Conservation (phyloP, 768 basidiomycete species). For the Auricularia cornea region DNA sequence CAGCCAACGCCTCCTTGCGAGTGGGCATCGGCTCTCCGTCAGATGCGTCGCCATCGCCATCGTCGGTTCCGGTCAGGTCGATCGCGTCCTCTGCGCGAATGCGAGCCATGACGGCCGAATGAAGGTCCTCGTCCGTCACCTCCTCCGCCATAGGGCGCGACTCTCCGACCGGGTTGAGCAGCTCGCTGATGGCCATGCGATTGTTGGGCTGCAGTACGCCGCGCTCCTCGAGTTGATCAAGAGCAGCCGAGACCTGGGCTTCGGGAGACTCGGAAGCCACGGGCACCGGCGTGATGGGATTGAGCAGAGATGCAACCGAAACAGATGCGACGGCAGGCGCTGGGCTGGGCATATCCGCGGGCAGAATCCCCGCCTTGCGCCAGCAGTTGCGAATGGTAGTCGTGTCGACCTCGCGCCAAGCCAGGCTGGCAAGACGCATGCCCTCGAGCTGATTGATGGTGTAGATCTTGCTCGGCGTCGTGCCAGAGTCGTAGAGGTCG, state of each 20-base stretch:
- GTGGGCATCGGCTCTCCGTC: too few relatives aligned
- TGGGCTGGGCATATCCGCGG: too few relatives aligned
- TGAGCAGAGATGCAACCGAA: conserved; percentile 18
- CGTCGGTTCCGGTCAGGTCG: too few relatives aligned
- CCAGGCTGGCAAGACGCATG: conserved; percentile 26
- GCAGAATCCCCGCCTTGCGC: conserved; percentile 27
- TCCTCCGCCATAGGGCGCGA: background rate
- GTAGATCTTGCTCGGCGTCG: conserved; percentile 20
- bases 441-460: conserved; percentile 31
- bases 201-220: conserved; percentile 13
- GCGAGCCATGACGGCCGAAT: too few relatives aligned
- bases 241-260: conserved; percentile 15
- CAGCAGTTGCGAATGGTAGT: conserved; percentile 33
- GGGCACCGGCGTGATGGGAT: too few relatives aligned
- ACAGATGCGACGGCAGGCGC: conserved; percentile 6
- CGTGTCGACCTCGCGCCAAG: conserved; percentile 26
- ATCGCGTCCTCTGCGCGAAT: too few relatives aligned
- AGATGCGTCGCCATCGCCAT: too few relatives aligned
- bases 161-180: conserved; percentile 20
- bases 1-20: too few relatives aligned
- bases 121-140: too few relatives aligned
- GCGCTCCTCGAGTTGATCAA: conserved; percentile 14
- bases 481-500: conserved; percentile 12
- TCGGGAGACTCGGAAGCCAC: conserved; percentile 6
- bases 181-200: conserved; percentile 19